phyloP scores from a whole-genome alignment of 441 rosid genomes.

The Isatis lusitanica region DNA sequence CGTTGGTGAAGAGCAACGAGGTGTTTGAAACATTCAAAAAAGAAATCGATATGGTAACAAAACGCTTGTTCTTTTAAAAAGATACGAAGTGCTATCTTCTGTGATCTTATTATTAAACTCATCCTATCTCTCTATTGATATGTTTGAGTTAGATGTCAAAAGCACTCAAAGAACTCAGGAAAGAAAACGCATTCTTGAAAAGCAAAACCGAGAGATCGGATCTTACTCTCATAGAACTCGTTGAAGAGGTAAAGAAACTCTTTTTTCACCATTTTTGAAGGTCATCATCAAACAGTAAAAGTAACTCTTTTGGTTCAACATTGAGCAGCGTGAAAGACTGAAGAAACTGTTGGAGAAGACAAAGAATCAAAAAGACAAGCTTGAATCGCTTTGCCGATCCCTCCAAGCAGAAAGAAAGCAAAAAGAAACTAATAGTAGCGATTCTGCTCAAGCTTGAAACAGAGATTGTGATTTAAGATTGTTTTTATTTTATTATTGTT shows the following conservation, averaged over 20 bases:
- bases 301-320: neutral
- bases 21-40: conserved; percentile 91
- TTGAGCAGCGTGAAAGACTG: conserved; percentile 66
- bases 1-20: conserved; percentile 83
- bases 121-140: neutral
- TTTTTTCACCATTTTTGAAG: neutral
- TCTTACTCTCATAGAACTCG: conserved; percentile 70
- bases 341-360: conserved; percentile 84
- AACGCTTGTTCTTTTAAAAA: neutral
- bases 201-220: conserved; percentile 84
- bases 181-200: conserved; percentile 82
- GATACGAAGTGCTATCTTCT: neutral
- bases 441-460: conserved; percentile 26
- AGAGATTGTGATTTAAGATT: neutral
- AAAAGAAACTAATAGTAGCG: conserved; percentile 24
- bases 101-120: neutral
- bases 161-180: conserved; percentile 81
- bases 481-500: neutral
- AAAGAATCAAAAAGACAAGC: conserved; percentile 89
- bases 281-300: neutral
- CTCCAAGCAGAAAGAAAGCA: conserved; percentile 92
- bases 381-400: conserved; percentile 86
- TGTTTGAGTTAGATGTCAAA: conserved; percentile 68
- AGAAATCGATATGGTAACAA: conserved; percentile 88
- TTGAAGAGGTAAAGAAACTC: conserved; percentile 66